A percentile compares a stretch with the other conserved stretches of the same genome.
Evolutionary conservation across 805 yeast genomes (phyloP).

Genomic region (Zygosaccharomyces rouxii): DNA sequence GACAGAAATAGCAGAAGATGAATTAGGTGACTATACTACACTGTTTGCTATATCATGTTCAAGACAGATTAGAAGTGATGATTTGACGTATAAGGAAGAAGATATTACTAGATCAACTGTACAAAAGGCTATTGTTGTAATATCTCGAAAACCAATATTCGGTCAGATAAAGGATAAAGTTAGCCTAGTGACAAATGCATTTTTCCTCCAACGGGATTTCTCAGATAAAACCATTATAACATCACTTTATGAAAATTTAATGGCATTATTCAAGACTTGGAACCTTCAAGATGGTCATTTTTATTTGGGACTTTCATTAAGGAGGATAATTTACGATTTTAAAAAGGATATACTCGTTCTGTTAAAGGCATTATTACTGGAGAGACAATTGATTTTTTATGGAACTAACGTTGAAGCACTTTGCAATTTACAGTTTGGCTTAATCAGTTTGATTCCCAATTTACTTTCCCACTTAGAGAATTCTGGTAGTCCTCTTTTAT

Average conservation of each 20-base stretch:
- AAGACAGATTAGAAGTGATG: constrained; percentile 67
- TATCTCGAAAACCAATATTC: constrained; percentile 82
- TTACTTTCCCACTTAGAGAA: constrained; percentile 67
- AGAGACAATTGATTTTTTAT: constrained; percentile 68
- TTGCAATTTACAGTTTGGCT: constrained; percentile 77
- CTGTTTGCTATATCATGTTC: constrained; percentile 95
- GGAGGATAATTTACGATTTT: constrained; percentile 57
- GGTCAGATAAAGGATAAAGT: constrained; percentile 85
- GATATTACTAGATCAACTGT: constrained; percentile 82
- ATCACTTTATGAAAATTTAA: constrained; percentile 63
- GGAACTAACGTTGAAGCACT: constrained; percentile 75
- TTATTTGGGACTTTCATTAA: constrained; percentile 68
- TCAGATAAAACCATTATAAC: constrained; percentile 63
- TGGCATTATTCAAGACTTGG: constrained; percentile 38
- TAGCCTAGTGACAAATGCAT: constrained; percentile 82
- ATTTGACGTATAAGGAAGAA: constrained; percentile 50
- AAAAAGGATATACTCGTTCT: constrained; percentile 57
- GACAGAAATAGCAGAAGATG: constrained; percentile 36
- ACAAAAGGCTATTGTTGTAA: constrained; percentile 85
- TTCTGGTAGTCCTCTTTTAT: constrained; percentile 72
- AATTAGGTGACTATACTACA: constrained; percentile 47
- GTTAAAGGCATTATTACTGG: constrained; percentile 73
- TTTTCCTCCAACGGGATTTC: constrained; percentile 76
- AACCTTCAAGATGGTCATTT: constrained; percentile 49
- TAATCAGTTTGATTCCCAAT: constrained; percentile 80